A percentile compares a stretch with the other conserved stretches of the same genome.
Evolutionary conservation across 2,329 filamentous ascomycete genomes (phyloP).

Genomic region (Aspergillus spinulosporus): DNA sequence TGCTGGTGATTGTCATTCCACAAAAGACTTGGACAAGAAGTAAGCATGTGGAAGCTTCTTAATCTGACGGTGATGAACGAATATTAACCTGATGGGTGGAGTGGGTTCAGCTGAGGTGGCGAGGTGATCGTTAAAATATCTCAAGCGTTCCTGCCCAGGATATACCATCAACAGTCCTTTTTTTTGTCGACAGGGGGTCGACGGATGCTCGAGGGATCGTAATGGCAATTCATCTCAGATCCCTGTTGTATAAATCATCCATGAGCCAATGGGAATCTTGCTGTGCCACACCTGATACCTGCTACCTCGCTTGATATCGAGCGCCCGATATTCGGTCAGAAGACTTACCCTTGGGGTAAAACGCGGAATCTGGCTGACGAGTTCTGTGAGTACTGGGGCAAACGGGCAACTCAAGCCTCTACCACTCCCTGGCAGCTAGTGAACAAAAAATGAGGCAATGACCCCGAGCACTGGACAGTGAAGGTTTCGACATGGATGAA

Average conservation of each 20-base stretch:
- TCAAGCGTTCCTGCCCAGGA: not conserved
- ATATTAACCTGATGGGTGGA: not conserved
- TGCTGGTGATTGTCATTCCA: conserved; percentile 22
- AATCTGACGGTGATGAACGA: not conserved
- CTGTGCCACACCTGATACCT: conserved; percentile 7
- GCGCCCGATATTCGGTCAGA: conserved; percentile 7
- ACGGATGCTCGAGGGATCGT: conserved; percentile 7
- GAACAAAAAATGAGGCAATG: conserved; percentile 7
- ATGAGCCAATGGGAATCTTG: conserved; percentile 11
- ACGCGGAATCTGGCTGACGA: not conserved
- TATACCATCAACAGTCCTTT: conserved; percentile 6
- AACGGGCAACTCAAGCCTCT: conserved; percentile 4
- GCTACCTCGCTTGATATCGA: not conserved
- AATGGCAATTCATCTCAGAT: conserved; percentile 11
- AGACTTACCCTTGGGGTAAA: conserved; percentile 1
- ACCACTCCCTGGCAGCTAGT: not conserved
- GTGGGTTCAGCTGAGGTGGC: not conserved
- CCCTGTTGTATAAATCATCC: conserved; percentile 12
- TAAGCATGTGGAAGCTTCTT: not conserved
- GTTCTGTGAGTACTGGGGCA: conserved; percentile 1
- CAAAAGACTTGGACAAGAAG: not conserved
- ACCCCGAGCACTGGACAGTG: conserved; percentile 14
- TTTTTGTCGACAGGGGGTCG: conserved; percentile 9
- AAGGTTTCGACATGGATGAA: conserved; percentile 13
- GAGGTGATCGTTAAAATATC: conserved; percentile 10